A percentile compares a stretch with the other conserved stretches of the same genome.
These are phyloP conservation scores for Nakazawaea siamensis DNA, from an alignment of 805 yeast species.

Conservation along the genomic window DNA sequence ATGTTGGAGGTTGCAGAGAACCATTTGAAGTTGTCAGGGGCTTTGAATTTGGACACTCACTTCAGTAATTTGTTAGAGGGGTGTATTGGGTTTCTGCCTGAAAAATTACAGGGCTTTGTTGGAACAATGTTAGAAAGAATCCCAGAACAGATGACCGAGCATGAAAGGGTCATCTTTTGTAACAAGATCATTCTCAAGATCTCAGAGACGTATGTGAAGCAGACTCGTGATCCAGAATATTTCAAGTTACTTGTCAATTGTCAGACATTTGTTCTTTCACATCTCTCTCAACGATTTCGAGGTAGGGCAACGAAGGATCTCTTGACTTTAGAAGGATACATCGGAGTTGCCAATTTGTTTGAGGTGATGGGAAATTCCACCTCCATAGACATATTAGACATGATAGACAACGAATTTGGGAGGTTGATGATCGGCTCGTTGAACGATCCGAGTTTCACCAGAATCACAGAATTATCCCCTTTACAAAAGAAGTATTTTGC, in stretches of 20 bases:
- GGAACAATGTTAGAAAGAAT: not conserved
- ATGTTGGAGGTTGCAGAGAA: not conserved
- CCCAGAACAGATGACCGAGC: not conserved
- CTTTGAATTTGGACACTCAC: no score
- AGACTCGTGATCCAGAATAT: not conserved
- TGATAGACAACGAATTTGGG: conserved; percentile 1
- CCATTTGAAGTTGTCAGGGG: no score
- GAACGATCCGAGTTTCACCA: not conserved
- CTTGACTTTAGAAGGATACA: conserved; percentile 7
- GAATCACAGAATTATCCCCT: not conserved
- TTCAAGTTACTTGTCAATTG: not conserved
- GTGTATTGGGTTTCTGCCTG: conserved; percentile 3
- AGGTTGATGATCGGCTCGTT: not conserved
- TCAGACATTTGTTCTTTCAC: conserved; percentile 1
- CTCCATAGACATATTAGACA: not conserved
- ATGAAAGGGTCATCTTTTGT: not conserved
- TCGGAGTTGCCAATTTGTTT: conserved; percentile 2
- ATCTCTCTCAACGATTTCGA: not conserved
- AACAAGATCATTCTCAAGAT: conserved; percentile 2
- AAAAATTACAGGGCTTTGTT: not conserved
- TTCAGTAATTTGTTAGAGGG: conserved; percentile 6
- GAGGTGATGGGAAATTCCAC: not conserved
- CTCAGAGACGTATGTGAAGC: conserved; percentile 1
- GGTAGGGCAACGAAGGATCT: not conserved
- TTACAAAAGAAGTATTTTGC: not conserved